Conservation (phyloP, 139 green algal species). For the Trebouxia sp. region DNA sequence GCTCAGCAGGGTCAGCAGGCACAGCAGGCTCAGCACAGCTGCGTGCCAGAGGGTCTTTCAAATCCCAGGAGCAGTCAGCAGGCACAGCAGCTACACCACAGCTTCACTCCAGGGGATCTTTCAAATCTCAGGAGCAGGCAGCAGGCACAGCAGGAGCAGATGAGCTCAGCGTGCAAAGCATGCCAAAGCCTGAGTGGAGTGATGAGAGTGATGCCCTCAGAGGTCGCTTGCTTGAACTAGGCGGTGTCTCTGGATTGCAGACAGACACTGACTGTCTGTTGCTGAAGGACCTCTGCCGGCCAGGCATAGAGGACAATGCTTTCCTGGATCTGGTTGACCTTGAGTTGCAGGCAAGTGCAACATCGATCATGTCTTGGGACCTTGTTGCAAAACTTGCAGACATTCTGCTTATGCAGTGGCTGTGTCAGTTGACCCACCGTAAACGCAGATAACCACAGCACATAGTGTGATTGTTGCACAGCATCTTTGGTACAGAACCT, state of each 20-base stretch:
- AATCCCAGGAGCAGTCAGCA: too few species aligned
- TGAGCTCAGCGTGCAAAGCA: not conserved
- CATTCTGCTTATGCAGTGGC: too few species aligned
- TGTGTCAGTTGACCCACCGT: too few species aligned
- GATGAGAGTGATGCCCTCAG: slow-evolving; percentile 8
- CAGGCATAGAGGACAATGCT: not conserved
- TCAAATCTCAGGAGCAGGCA: too few species aligned
- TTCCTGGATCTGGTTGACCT: slow-evolving; percentile 11
- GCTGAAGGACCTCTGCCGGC: slow-evolving; percentile 2
- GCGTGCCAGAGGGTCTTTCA: not conserved
- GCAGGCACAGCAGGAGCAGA: not conserved
- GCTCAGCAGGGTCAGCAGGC: not conserved
- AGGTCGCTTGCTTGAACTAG: not conserved
- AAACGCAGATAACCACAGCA: too few species aligned
- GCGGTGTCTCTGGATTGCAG: not conserved
- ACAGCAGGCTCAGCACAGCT: not conserved
- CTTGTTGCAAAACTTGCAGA: too few species aligned
- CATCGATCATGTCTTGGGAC: too few species aligned
- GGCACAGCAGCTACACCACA: not conserved
- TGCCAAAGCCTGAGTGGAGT: not conserved
- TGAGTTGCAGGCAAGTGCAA: not conserved
- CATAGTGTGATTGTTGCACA: too few species aligned
- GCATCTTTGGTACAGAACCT: too few species aligned
- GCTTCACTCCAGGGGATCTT: not conserved
- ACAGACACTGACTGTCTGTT: slow-evolving; percentile 19